A percentile compares a stretch with the other conserved stretches of the same genome.
These are phyloP conservation scores for Ceratocystis variospora DNA, from an alignment of 2,329 filamentous ascomycete genomes.

Conservation along the genomic window DNA sequence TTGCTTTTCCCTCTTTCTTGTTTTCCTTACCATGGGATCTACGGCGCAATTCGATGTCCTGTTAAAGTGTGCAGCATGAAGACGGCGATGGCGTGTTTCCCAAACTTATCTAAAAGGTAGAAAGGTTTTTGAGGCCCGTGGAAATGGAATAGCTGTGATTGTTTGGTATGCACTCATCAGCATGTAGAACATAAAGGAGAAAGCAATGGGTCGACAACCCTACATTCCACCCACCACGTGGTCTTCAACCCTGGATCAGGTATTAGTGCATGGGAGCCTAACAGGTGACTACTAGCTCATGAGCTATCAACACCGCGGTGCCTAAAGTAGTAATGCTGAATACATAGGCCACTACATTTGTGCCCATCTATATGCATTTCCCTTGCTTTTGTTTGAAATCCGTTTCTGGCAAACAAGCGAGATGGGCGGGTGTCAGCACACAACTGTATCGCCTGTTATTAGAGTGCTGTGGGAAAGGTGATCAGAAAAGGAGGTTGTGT, in stretches of 20 bases:
- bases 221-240: too few relatives aligned
- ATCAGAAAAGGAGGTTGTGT: background rate
- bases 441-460: background rate
- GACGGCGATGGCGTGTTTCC: background rate
- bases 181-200: too few relatives aligned
- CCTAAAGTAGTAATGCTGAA: too few relatives aligned
- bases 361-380: background rate
- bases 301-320: too few relatives aligned
- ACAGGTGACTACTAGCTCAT: too few relatives aligned
- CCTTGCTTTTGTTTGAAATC: background rate
- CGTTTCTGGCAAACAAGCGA: background rate
- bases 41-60: constrained; percentile 6
- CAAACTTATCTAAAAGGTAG: background rate
- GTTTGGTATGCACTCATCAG: background rate
- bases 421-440: background rate
- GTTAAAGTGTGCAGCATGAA: background rate
- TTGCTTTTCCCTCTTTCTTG: background rate
- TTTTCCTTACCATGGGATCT: background rate
- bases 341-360: background rate
- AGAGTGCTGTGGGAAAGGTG: background rate
- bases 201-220: too few relatives aligned
- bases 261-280: too few relatives aligned
- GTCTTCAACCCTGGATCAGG: too few relatives aligned
- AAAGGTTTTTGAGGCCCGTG: background rate
- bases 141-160: background rate